phyloP scores from a whole-genome alignment of 1,284 basidiomycete genomes.

The Rhodotorula sp. region DNA sequence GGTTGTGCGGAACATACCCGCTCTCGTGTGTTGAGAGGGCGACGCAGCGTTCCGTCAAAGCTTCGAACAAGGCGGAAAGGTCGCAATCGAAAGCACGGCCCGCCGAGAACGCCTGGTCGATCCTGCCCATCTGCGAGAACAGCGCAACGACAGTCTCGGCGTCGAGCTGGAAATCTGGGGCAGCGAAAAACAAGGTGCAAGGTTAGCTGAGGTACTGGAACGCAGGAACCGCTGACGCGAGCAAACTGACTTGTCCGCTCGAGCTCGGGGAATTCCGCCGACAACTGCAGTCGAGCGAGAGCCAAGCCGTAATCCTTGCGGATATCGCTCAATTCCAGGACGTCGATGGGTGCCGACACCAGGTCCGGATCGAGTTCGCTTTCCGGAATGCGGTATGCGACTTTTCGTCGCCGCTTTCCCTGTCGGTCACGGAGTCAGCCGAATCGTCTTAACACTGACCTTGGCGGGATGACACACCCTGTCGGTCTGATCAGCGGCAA shows the following conservation, averaged over 20 bases:
- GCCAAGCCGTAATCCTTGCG: slow-evolving; percentile 79
- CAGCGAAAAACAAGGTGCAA: background rate
- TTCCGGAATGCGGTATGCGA: slow-evolving; percentile 75
- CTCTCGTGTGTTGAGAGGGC: slow-evolving; percentile 53
- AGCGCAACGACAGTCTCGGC: slow-evolving; percentile 73
- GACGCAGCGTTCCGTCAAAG: slow-evolving; percentile 75
- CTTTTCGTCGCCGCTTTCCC: slow-evolving; percentile 64
- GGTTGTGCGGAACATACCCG: slow-evolving; percentile 12
- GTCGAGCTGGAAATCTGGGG: slow-evolving; percentile 62
- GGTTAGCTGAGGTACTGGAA: background rate
- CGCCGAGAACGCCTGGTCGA: slow-evolving; percentile 73
- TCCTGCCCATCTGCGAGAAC: slow-evolving; percentile 74
- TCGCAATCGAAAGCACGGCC: slow-evolving; percentile 77
- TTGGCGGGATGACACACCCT: slow-evolving; percentile 3
- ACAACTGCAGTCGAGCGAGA: slow-evolving; percentile 72
- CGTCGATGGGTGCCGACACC: slow-evolving; percentile 58
- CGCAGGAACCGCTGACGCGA: background rate
- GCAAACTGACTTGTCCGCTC: slow-evolving; percentile 56
- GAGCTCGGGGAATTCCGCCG: slow-evolving; percentile 58
- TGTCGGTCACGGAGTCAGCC: slow-evolving; percentile 34
- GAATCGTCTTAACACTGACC: background rate
- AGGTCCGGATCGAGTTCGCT: slow-evolving; percentile 58
- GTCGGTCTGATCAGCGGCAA: slow-evolving; percentile 11
- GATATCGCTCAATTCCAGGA: slow-evolving; percentile 78
- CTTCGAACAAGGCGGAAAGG: slow-evolving; percentile 79